Evolutionary conservation across 352 stramenopile genomes (phyloP), one percentile per base, ranked within the genome.

Genomic region (Phytophthora sp.): DNA sequence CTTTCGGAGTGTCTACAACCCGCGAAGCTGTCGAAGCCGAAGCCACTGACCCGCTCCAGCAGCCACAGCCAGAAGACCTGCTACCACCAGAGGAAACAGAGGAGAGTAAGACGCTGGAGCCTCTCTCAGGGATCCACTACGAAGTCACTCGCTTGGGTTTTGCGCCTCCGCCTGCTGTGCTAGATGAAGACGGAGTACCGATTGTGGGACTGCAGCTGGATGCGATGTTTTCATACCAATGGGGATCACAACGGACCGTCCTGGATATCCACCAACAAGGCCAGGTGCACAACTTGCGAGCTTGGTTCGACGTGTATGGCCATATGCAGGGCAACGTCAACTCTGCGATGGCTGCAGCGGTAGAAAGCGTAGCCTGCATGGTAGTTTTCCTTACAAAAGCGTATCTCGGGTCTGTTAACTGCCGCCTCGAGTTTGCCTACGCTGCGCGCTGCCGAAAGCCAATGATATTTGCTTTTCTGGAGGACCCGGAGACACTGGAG

Each of bases 261-360:
- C 60, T 86, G 9, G 59, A 70, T 4, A 63, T 87, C 34, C 55
- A 84, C 30, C 65, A 84, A 39, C 75, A 86, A 21, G 75, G 75
- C 10, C 51, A 48, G 9, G 62, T 85, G 3, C 59, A 67, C 46
- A 72, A 70, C 7, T 15, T 84, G 8, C 63, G 74, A 31, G 68
- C 76, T 18, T 89, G 79, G 79, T 77, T 86, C 32, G 75, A 86
- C 34, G 74, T 89, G 23, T 87, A 74, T 27, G 77, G 79, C 30
- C 66, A 87, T 72, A 89, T 89, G 74, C 76, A 88, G 38, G 79
- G 79, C 37, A 88, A 87, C 37, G 74, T 87, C 39, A 85, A 88
- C 60, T 72, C 77, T 11, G 75, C 79, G 5, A 89, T 89, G 79
- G 79, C 77, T 28, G 66, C 72, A 3, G 77, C 77, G 1, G 73